phyloP scores from a whole-genome alignment of 2,329 filamentous ascomycete species.

The Amphichorda felina region DNA sequence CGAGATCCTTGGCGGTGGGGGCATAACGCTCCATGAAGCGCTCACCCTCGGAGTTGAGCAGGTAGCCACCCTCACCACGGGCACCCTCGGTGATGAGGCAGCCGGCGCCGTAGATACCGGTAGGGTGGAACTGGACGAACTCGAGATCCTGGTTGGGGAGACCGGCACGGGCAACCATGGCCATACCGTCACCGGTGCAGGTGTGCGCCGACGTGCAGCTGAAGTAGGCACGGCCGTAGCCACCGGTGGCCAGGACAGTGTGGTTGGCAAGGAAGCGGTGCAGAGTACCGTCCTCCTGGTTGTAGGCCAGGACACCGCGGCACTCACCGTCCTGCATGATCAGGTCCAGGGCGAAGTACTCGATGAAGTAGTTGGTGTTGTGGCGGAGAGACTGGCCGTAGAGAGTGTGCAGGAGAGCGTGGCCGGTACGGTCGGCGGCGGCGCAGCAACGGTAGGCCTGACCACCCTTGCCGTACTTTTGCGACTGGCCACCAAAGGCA shows the following conservation, averaged over 20 bases:
- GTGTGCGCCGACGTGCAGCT: conserved; percentile 96
- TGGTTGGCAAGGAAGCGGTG: conserved; percentile 95
- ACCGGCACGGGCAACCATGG: conserved; percentile 96
- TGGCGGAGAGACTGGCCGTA: conserved; percentile 94
- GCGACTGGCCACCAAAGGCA: conserved; percentile 95
- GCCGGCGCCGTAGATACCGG: conserved; percentile 96
- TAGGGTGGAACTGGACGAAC: conserved; percentile 99
- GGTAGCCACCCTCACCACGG: conserved; percentile 94
- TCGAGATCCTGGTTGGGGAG: conserved; percentile 98
- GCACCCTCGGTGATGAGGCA: conserved; percentile 97
- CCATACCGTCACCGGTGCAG: conserved; percentile 98
- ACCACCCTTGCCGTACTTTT: conserved; percentile 90
- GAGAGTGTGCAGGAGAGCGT: conserved; percentile 94
- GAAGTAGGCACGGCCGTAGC: conserved; percentile 97
- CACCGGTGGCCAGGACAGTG: conserved; percentile 92
- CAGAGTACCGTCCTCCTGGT: conserved; percentile 96
- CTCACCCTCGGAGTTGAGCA: conserved; percentile 95
- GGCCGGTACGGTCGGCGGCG: conserved; percentile 91
- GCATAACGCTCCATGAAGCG: conserved; percentile 99
- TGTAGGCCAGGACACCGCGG: conserved; percentile 93
- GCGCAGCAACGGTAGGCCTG: conserved; percentile 97
- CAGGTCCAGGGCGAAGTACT: conserved; percentile 94
- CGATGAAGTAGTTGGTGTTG: conserved; percentile 99
- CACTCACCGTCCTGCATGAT: conserved; percentile 97
- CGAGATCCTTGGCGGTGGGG: conserved; percentile 94